Evolutionary conservation across 2,329 filamentous ascomycete genomes (phyloP).

Genomic region (Aspergillus pseudoterreus): DNA sequence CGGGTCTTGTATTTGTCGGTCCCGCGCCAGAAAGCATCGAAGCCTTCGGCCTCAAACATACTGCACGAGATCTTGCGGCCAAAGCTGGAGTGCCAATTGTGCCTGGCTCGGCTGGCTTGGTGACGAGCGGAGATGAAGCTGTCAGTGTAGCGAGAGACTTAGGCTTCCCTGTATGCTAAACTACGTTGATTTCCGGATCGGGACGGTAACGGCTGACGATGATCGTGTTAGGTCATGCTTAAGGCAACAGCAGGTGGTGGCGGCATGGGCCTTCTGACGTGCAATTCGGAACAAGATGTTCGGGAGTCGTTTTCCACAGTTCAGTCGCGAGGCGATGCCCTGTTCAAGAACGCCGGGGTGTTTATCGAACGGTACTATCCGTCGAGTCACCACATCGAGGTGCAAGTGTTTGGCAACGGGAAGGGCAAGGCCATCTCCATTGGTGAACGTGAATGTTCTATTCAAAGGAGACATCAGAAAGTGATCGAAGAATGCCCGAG

Average conservation of each 20-base stretch:
- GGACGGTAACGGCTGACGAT: slow-evolving; percentile 41
- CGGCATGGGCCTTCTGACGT: slow-evolving; percentile 43
- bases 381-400: slow-evolving; percentile 47
- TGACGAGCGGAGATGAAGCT: slow-evolving; percentile 19
- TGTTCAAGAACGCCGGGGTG: slow-evolving; percentile 41
- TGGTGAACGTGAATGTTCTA: slow-evolving; percentile 49
- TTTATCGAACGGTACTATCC: slow-evolving; percentile 46
- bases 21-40: slow-evolving; percentile 28
- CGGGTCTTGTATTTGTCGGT: slow-evolving; percentile 33
- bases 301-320: slow-evolving; percentile 34
- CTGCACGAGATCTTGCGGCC: slow-evolving; percentile 32
- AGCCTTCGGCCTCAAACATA: slow-evolving; percentile 20
- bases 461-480: slow-evolving; percentile 52
- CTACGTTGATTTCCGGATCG: too few relatives aligned
- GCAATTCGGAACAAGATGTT: slow-evolving; percentile 29
- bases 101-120: slow-evolving; percentile 21
- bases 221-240: slow-evolving; percentile 47
- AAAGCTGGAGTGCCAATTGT: slow-evolving; percentile 40
- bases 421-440: slow-evolving; percentile 2
- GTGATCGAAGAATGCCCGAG: slow-evolving; percentile 49
- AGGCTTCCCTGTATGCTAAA: slow-evolving; percentile 24
- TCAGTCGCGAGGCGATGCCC: slow-evolving; percentile 37
- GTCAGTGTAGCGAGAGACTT: slow-evolving; percentile 20
- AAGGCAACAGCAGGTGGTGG: slow-evolving; percentile 49
- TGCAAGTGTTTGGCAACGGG: slow-evolving; percentile 42